These are phyloP conservation scores for Rhodosporidiobolus sp. DNA, from an alignment of 768 basidiomycete genomes.

Conservation along the genomic window DNA sequence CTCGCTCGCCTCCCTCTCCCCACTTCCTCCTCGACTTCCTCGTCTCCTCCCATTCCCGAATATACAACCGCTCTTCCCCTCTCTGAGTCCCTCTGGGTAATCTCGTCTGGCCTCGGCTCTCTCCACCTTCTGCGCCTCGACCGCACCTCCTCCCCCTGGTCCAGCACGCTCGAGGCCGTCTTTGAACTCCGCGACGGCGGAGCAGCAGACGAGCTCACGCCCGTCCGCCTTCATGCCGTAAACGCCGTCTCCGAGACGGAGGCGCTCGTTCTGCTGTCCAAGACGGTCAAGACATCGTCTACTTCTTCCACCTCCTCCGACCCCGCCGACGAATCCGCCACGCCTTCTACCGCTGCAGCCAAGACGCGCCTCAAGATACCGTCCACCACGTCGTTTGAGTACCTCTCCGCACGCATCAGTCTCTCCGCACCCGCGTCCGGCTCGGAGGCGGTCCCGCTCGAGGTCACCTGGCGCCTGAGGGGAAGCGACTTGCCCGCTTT, in stretches of 20 bases:
- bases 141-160: neutral
- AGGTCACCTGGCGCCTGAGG: constrained; percentile 3
- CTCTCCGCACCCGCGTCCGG: neutral
- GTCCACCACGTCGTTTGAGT: constrained; percentile 25
- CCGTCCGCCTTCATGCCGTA: constrained; percentile 21
- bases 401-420: constrained; percentile 2
- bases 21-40: constrained; percentile 6
- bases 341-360: neutral
- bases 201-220: neutral
- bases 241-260: neutral
- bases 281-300: neutral
- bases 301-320: neutral
- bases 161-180: neutral
- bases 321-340: neutral
- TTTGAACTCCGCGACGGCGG: neutral
- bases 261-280: constrained; percentile 16
- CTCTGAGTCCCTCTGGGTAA: constrained; percentile 4
- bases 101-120: constrained; percentile 23
- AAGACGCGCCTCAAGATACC: constrained; percentile 15
- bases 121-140: constrained; percentile 27
- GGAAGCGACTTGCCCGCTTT: constrained; percentile 18
- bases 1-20: constrained; percentile 21
- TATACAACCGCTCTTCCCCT: constrained; percentile 31
- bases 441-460: neutral
- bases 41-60: constrained; percentile 8